phyloP scores from a whole-genome alignment of 2,329 filamentous ascomycete genomes.

The Ciborinia camelliae region DNA sequence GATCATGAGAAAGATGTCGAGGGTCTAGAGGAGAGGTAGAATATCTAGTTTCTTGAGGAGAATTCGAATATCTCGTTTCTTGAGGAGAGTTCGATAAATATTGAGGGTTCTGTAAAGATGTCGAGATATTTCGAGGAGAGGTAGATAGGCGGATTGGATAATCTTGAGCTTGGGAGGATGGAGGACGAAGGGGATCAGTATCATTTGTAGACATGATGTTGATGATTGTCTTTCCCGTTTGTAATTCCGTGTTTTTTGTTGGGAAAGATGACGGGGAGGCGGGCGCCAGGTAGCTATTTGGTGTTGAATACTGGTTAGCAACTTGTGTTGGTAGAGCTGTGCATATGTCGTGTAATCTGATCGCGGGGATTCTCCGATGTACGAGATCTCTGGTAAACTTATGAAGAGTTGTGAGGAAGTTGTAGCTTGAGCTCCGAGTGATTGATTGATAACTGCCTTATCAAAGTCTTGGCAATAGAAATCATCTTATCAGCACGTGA shows the following conservation, averaged over 20 bases:
- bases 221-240: background rate
- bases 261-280: constrained; percentile 5
- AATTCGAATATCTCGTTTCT: background rate
- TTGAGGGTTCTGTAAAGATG: background rate
- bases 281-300: background rate
- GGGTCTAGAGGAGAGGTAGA: background rate
- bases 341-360: constrained; percentile 14
- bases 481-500: constrained; percentile 17
- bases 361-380: background rate
- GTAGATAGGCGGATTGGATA: background rate
- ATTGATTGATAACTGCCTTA: constrained; percentile 11
- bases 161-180: constrained; percentile 1
- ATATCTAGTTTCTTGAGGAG: background rate
- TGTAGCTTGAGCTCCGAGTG: constrained; percentile 3
- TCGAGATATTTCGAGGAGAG: background rate
- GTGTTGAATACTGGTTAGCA: background rate
- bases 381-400: background rate
- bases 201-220: constrained; percentile 14
- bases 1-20: background rate
- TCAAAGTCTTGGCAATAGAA: background rate
- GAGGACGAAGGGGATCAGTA: constrained; percentile 1
- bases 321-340: background rate
- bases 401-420: background rate
- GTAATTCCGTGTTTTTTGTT: background rate
- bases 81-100: constrained; percentile 6